These are phyloP conservation scores for Backusella mclennaniae DNA, from an alignment of 192 early-diverging fungal genomes.

Conservation along the genomic window DNA sequence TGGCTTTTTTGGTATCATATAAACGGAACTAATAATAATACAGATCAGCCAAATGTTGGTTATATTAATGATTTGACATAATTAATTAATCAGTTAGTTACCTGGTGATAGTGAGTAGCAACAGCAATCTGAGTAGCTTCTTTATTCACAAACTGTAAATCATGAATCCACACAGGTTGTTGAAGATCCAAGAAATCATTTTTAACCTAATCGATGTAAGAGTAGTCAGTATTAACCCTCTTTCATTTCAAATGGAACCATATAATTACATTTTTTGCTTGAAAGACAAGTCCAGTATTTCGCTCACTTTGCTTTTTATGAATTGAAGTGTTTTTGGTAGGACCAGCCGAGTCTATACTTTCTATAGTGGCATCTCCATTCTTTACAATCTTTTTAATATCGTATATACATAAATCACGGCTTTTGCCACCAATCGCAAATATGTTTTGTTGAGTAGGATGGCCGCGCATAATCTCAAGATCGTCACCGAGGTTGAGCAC, in stretches of 20 bases:
- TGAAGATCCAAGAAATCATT: slow-evolving; percentile 80
- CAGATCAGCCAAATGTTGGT: no score
- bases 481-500: slow-evolving; percentile 35
- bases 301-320: slow-evolving; percentile 23
- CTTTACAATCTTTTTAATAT: slow-evolving; percentile 38
- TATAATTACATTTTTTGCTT: slow-evolving; percentile 70
- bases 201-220: slow-evolving; percentile 33
- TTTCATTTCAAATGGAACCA: neutral
- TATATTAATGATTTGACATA: neutral
- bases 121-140: slow-evolving; percentile 57
- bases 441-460: slow-evolving; percentile 58
- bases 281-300: slow-evolving; percentile 62
- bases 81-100: slow-evolving; percentile 17
- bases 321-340: slow-evolving; percentile 18
- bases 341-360: neutral
- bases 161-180: slow-evolving; percentile 87
- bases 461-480: slow-evolving; percentile 68
- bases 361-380: neutral
- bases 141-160: slow-evolving; percentile 70
- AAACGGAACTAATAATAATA: slow-evolving; percentile 60
- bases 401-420: slow-evolving; percentile 81
- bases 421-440: slow-evolving; percentile 88
- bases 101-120: slow-evolving; percentile 69
- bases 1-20: slow-evolving; percentile 73
- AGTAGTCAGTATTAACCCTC: neutral